A percentile compares a stretch with the other conserved stretches of the same genome.
Conservation (phyloP, 2,329 filamentous ascomycete genomes). For the Venturia carpophila region DNA sequence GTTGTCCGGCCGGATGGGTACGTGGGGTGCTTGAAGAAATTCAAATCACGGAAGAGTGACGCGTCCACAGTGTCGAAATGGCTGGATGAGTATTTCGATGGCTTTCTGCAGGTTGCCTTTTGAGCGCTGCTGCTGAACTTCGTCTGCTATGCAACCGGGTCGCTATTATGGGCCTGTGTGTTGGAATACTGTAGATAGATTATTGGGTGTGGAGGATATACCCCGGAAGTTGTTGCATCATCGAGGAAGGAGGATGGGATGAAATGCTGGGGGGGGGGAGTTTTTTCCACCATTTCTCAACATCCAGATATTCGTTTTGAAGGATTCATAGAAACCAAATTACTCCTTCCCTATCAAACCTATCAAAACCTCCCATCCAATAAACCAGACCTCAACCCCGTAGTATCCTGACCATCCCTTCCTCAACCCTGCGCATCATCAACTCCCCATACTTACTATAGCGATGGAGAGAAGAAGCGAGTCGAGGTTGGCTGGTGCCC, state of each 20-base stretch:
- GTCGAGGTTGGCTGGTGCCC: too few species aligned
- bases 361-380: too few species aligned
- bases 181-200: background rate
- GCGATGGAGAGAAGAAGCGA: too few species aligned
- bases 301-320: too few species aligned
- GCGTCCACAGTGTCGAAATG: conserved; percentile 34
- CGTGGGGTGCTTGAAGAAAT: conserved; percentile 50
- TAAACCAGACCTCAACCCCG: too few species aligned
- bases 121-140: background rate
- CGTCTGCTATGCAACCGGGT: background rate
- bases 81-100: conserved; percentile 46
- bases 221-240: background rate
- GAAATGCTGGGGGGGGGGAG: too few species aligned
- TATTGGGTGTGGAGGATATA: background rate
- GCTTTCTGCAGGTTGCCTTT: conserved; percentile 16
- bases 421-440: too few species aligned
- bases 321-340: too few species aligned
- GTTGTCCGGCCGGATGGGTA: conserved; percentile 69
- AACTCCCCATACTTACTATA: too few species aligned
- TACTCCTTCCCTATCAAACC: too few species aligned
- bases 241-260: background rate
- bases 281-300: too few species aligned
- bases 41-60: conserved; percentile 23
- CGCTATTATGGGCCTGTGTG: background rate
- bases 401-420: too few species aligned